These are phyloP conservation scores for Cladophialophora exuberans DNA, from an alignment of 2,329 filamentous ascomycete species.

Conservation along the genomic window DNA sequence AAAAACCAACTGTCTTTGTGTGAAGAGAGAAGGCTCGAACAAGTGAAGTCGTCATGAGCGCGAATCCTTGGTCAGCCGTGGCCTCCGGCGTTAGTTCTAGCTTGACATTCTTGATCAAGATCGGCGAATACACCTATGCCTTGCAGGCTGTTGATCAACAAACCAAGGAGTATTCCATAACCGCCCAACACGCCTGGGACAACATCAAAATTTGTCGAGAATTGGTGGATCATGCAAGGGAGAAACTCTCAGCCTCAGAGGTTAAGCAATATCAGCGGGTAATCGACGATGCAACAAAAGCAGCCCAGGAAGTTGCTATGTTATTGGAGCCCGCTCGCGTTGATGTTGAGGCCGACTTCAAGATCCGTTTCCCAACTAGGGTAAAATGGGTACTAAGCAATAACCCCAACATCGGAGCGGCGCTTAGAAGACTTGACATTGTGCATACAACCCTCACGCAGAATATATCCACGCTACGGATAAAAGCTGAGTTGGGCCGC, in stretches of 20 bases:
- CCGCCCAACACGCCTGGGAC: conserved; percentile 5
- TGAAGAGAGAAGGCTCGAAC: too few relatives aligned
- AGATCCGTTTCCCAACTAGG: background rate
- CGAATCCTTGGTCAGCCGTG: conserved; percentile 4
- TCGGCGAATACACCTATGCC: conserved; percentile 7
- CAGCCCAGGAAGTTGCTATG: conserved; percentile 12
- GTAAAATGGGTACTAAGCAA: conserved; percentile 8
- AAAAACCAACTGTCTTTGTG: too few relatives aligned
- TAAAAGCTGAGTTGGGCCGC: too few relatives aligned
- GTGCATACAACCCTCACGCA: conserved; percentile 4
- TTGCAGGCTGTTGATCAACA: conserved; percentile 5
- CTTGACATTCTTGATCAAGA: conserved; percentile 9
- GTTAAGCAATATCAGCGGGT: conserved; percentile 3
- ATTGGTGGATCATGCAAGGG: background rate
- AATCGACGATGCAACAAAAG: conserved; percentile 6
- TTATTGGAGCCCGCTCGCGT: conserved; percentile 11
- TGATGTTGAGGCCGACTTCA: background rate
- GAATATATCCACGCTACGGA: conserved; percentile 4
- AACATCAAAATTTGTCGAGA: conserved; percentile 10
- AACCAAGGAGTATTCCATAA: conserved; percentile 6
- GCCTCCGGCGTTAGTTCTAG: conserved; percentile 3
- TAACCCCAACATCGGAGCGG: conserved; percentile 4
- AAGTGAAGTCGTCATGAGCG: background rate
- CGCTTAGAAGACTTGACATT: background rate
- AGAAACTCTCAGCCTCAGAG: conserved; percentile 4